phyloP scores from a whole-genome alignment of 352 stramenopile genomes.

The Phytophthora ohioensis region DNA sequence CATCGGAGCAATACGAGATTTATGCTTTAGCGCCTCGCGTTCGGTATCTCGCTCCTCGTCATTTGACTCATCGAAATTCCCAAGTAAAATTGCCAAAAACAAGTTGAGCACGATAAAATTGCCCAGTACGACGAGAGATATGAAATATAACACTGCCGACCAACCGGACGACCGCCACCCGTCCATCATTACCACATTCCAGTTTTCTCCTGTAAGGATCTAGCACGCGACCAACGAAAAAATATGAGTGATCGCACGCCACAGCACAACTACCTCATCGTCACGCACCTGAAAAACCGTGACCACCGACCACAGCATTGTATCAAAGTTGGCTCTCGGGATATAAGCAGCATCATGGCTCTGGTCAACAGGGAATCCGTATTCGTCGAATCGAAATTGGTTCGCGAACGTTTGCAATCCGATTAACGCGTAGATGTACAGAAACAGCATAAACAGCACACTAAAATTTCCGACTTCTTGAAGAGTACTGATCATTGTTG shows the following conservation, averaged over 20 bases:
- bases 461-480: slow-evolving; percentile 93
- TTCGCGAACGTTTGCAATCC: slow-evolving; percentile 95
- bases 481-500: slow-evolving; percentile 91
- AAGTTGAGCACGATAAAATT: slow-evolving; percentile 94
- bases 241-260: background rate
- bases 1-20: slow-evolving; percentile 37
- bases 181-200: slow-evolving; percentile 93
- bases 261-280: background rate
- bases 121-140: slow-evolving; percentile 87
- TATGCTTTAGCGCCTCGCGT: slow-evolving; percentile 46
- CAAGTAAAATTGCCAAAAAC: slow-evolving; percentile 93
- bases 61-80: slow-evolving; percentile 85
- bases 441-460: slow-evolving; percentile 93
- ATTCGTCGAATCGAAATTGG: slow-evolving; percentile 88
- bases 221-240: slow-evolving; percentile 44
- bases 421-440: slow-evolving; percentile 94
- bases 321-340: slow-evolving; percentile 74
- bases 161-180: slow-evolving; percentile 75
- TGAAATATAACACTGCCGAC: slow-evolving; percentile 76
- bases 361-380: slow-evolving; percentile 54
- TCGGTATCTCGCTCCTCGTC: slow-evolving; percentile 60
- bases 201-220: slow-evolving; percentile 94
- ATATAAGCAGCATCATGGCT: slow-evolving; percentile 47
- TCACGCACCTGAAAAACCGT: slow-evolving; percentile 71
- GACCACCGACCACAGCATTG: slow-evolving; percentile 70